phyloP scores from a whole-genome alignment of 129 eudicot species.

The Calendula officinalis region DNA sequence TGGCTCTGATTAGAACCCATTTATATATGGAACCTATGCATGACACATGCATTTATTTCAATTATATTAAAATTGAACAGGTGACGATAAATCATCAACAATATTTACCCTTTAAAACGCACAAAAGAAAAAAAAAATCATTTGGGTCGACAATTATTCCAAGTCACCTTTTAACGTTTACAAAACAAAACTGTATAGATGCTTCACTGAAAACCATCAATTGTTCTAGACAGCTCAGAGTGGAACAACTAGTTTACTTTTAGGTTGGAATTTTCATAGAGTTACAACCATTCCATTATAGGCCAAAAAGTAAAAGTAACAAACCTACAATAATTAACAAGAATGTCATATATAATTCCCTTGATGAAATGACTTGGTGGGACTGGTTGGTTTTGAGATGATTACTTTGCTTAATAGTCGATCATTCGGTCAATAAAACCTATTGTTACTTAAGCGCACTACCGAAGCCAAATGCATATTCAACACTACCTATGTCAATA shows the following conservation, averaged over 20 bases:
- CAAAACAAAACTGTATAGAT: neutral
- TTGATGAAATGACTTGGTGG: conserved; percentile 25
- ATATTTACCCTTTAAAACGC: no score
- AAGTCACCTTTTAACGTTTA: no score
- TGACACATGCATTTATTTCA: no score
- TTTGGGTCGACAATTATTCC: no score
- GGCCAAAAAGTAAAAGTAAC: conserved; percentile 31
- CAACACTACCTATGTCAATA: no score
- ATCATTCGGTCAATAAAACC: conserved; percentile 28
- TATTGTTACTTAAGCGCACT: conserved; percentile 14
- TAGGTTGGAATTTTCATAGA: conserved; percentile 12
- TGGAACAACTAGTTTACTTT: conserved; percentile 20
- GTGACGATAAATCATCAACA: no score
- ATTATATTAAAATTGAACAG: no score
- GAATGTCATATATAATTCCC: conserved; percentile 10
- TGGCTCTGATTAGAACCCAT: no score
- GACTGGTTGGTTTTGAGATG: conserved; percentile 16
- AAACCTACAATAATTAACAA: conserved; percentile 14
- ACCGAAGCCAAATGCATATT: conserved; percentile 13
- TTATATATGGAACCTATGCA: no score
- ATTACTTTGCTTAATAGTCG: conserved; percentile 31
- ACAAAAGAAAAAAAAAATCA: no score
- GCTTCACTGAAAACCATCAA: conserved; percentile 30
- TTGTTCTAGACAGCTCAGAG: conserved; percentile 33
- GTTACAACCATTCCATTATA: neutral